A percentile compares a stretch with the other conserved stretches of the same genome.
Evolutionary conservation across 2,329 filamentous ascomycete genomes (phyloP).

Genomic region (Nemania diffusa): DNA sequence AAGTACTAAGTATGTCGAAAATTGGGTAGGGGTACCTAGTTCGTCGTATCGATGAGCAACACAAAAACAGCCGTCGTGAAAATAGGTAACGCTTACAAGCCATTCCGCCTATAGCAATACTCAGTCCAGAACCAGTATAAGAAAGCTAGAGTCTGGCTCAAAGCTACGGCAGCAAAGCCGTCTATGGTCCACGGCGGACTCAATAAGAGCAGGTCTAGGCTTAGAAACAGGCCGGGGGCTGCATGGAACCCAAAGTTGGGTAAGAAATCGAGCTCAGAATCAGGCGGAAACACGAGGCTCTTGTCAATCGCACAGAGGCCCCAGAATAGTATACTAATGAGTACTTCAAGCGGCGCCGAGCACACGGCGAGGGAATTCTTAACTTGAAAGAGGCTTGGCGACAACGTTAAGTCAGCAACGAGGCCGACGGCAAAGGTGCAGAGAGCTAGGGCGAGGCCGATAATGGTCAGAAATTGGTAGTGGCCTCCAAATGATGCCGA

Average conservation of each 20-base stretch:
- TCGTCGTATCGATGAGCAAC: conserved; percentile 10
- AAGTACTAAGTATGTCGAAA: conserved; percentile 73
- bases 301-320: conserved; percentile 68
- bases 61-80: not conserved
- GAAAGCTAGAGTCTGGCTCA: conserved; percentile 70
- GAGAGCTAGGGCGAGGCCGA: conserved; percentile 71
- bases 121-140: conserved; percentile 83
- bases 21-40: conserved; percentile 86
- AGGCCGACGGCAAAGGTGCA: conserved; percentile 70
- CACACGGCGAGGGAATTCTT: conserved; percentile 76
- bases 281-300: conserved; percentile 62
- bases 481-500: conserved; percentile 72
- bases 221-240: conserved; percentile 72
- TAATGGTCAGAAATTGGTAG: conserved; percentile 78
- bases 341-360: conserved; percentile 74
- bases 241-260: conserved; percentile 74
- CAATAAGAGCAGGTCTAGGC: conserved; percentile 72
- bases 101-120: conserved; percentile 74
- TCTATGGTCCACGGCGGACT: conserved; percentile 78
- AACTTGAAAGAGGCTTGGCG: conserved; percentile 65
- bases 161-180: conserved; percentile 65
- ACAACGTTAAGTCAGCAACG: conserved; percentile 71
- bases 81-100: conserved; percentile 59
- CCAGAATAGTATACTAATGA: conserved; percentile 81
- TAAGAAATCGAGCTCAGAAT: conserved; percentile 63